Percentiles rank a stretch among this genome's conserved stretches.
phyloP scores from a whole-genome alignment of 2,329 filamentous ascomycete genomes.

The Triangularia verruculosa region DNA sequence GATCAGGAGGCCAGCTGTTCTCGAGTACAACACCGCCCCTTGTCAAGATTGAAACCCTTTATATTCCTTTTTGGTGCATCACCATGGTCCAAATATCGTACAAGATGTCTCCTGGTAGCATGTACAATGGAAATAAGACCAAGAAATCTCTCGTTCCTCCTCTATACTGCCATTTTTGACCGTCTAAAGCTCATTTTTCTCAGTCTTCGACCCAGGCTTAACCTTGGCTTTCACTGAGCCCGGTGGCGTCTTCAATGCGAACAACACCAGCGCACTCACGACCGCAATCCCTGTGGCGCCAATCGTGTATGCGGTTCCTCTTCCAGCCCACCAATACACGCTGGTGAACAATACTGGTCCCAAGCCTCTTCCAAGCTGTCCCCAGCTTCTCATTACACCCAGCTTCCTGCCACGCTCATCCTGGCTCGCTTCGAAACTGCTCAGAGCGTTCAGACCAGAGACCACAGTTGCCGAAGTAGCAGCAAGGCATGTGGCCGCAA shows the following conservation, averaged over 20 bases:
- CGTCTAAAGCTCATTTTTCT: constrained; percentile 25
- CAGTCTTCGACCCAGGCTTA: neutral
- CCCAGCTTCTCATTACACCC: constrained; percentile 75
- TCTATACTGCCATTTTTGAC: neutral
- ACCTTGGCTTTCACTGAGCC: constrained; percentile 29
- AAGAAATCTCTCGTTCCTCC: neutral
- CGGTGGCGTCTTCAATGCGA: constrained; percentile 64
- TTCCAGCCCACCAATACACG: constrained; percentile 96
- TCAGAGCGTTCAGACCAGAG: constrained; percentile 85
- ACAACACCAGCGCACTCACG: constrained; percentile 69
- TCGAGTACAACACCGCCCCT: neutral
- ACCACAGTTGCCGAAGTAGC: constrained; percentile 93
- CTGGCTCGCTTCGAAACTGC: constrained; percentile 80
- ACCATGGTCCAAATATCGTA: neutral
- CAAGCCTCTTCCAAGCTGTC: constrained; percentile 82
- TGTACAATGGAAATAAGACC: neutral
- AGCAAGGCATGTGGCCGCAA: constrained; percentile 78
- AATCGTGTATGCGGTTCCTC: constrained; percentile 77
- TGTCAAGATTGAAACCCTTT: neutral
- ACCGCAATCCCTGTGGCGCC: constrained; percentile 77
- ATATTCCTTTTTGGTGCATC: neutral
- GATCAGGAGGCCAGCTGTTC: neutral
- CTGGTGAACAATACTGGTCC: constrained; percentile 90
- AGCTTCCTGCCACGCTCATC: constrained; percentile 82
- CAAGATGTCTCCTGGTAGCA: neutral